Evolutionary conservation across 352 stramenopile genomes (phyloP).

Genomic region (Pythium volutum): DNA sequence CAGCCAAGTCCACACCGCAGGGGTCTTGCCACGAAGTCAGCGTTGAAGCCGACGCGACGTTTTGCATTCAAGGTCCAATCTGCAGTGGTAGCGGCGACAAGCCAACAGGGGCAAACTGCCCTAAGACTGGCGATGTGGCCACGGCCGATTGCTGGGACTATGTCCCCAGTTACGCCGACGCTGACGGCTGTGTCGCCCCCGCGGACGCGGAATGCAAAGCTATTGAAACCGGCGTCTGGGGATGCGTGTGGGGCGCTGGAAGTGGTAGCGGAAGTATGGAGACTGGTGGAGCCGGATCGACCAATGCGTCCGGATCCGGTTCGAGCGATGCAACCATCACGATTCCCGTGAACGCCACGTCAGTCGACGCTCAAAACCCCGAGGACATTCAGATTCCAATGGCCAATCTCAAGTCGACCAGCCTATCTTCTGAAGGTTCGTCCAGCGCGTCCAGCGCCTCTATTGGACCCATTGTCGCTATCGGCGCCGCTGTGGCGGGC

Average conservation of each 20-base stretch:
- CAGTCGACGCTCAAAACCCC: too few species aligned
- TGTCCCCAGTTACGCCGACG: conserved; percentile 46
- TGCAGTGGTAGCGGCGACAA: conserved; percentile 48
- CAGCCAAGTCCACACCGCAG: conserved; percentile 1
- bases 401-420: too few species aligned
- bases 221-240: conserved; percentile 67
- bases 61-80: conserved; percentile 63
- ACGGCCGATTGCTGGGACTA: conserved; percentile 53
- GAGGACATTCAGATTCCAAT: too few species aligned
- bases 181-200: conserved; percentile 47
- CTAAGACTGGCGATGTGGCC: conserved; percentile 54
- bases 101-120: conserved; percentile 48
- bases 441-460: too few species aligned
- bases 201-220: conserved; percentile 46
- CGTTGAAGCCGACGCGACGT: conserved; percentile 67
- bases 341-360: too few species aligned
- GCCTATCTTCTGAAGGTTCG: too few species aligned
- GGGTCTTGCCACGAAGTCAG: conserved; percentile 36
- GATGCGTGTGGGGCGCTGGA: conserved; percentile 65
- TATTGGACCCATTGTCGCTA: too few species aligned
- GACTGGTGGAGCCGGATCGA: too few species aligned
- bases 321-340: too few species aligned
- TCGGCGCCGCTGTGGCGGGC: too few species aligned
- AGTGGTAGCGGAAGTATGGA: too few species aligned
- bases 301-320: too few species aligned